Evolutionary conservation across 2,329 filamentous ascomycete genomes (phyloP), one percentile per base, ranked within the genome.

Genomic region (Periconia sp.): DNA sequence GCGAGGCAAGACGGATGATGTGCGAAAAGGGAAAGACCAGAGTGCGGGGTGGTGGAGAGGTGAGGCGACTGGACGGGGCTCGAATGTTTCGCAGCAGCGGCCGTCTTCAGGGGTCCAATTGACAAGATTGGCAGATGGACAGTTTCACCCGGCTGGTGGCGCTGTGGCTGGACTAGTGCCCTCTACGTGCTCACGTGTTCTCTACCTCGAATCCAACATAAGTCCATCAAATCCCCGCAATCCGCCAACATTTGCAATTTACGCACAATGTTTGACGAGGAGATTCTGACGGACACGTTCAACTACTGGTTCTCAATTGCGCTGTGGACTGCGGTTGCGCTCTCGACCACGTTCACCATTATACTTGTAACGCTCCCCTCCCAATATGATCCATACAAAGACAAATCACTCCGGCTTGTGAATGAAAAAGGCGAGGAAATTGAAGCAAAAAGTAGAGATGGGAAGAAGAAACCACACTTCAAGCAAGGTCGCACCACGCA

Each of bases 401-500:
- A 68, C 44, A 62, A 52, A 38, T 41, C 59, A 18, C 36, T 48
- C 13, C 51, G 46, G 30, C 47, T 55, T 23, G 48, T 56, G n/a
- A 56, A 60, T 29, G 56, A 57, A n/a, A 29, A 59, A 35, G 59
- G 62, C n/a, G 47, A 57, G 9, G 52, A 56, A 21, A 32, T 56
- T 19, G 45, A 59, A 25, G 39, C 46, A 37, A 56, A 48, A 24
- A 48, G 41, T 22, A 55, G 33, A 36, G 54, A 64, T 41, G 59
- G 53, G 11, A 59, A 54, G 30, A 46, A 57, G 11, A 48, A 52
- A 3, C n/a, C 44, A 15, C 31, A 40, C 19, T 61, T 49, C 38
- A 68, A 65, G 36, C 55, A 60, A 25, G 72, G 78, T 44, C 71
- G 75, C 24, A 80, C 78, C 0, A 80, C 92, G 30, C 90, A 96